Percentiles rank a stretch among this genome's conserved stretches.
Evolutionary conservation across 2,329 filamentous ascomycete species (phyloP).

Genomic region (Knufia petricola): DNA sequence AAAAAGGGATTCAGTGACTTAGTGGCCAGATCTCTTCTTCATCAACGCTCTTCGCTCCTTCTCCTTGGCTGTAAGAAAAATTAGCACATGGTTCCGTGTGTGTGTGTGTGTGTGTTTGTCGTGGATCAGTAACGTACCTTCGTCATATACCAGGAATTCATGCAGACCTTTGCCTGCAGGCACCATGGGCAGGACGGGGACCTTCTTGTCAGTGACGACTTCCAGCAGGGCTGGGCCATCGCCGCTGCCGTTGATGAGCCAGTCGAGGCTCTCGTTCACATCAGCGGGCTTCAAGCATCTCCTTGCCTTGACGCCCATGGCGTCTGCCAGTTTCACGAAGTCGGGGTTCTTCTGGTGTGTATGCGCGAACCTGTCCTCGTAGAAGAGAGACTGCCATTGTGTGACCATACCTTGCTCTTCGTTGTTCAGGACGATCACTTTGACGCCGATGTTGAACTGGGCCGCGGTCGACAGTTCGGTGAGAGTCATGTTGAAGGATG

Average conservation of each 20-base stretch:
- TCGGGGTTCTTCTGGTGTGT: slow-evolving; percentile 94
- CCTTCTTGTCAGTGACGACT: slow-evolving; percentile 71
- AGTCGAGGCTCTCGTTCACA: slow-evolving; percentile 66
- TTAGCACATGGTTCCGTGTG: slow-evolving; percentile 8
- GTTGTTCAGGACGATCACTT: slow-evolving; percentile 91
- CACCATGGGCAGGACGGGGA: slow-evolving; percentile 93
- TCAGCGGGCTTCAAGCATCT: slow-evolving; percentile 66
- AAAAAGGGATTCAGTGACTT: not conserved
- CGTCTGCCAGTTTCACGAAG: slow-evolving; percentile 84
- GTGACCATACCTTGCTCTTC: slow-evolving; percentile 98
- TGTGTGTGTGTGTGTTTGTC: too few relatives aligned
- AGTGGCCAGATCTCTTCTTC: slow-evolving; percentile 48
- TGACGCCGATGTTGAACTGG: slow-evolving; percentile 94
- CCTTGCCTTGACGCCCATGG: slow-evolving; percentile 76
- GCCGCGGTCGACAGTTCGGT: slow-evolving; percentile 87
- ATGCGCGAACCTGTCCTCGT: slow-evolving; percentile 83
- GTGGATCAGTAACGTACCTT: slow-evolving; percentile 44
- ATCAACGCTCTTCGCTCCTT: slow-evolving; percentile 57
- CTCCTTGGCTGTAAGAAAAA: slow-evolving; percentile 49
- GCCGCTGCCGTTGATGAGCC: slow-evolving; percentile 63
- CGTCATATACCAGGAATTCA: slow-evolving; percentile 85
- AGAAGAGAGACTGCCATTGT: slow-evolving; percentile 97
- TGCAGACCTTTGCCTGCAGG: slow-evolving; percentile 77
- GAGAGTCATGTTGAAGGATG: slow-evolving; percentile 98
- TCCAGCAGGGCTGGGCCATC: slow-evolving; percentile 83